Evolutionary conservation across 2,329 filamentous ascomycete species (phyloP).

Genomic region (Penicillium psychrosexuale): DNA sequence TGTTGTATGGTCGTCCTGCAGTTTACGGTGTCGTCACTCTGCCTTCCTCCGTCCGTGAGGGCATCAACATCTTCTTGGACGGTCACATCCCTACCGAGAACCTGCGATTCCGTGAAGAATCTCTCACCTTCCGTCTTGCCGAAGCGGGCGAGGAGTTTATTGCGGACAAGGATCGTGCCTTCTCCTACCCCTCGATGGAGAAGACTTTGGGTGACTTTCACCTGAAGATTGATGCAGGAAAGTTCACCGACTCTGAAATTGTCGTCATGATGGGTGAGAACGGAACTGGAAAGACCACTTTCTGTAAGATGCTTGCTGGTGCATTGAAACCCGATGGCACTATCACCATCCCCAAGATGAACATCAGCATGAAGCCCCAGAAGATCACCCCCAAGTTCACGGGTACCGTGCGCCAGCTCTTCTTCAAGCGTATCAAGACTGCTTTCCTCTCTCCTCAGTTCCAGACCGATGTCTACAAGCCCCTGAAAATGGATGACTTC

Average conservation of each 20-base stretch:
- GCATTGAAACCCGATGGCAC: constrained; percentile 84
- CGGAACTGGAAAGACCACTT: constrained; percentile 98
- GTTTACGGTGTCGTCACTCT: constrained; percentile 97
- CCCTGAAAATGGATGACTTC: constrained; percentile 97
- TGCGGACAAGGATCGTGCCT: constrained; percentile 77
- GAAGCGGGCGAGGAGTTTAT: constrained; percentile 87
- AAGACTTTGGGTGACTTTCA: constrained; percentile 91
- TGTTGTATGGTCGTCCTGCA: constrained; percentile 91
- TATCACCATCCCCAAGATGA: constrained; percentile 81
- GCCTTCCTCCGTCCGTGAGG: constrained; percentile 92
- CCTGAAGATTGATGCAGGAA: constrained; percentile 73
- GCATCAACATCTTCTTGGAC: constrained; percentile 98
- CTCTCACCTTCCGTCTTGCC: constrained; percentile 88
- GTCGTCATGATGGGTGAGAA: constrained; percentile 99
- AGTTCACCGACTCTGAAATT: constrained; percentile 97
- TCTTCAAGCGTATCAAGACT: constrained; percentile 99
- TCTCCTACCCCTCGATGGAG: constrained; percentile 84
- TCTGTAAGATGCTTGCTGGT: constrained; percentile 93
- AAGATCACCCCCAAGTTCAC: constrained; percentile 98
- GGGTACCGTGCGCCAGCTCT: constrained; percentile 92
- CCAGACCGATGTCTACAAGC: constrained; percentile 99
- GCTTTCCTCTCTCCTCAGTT: constrained; percentile 96
- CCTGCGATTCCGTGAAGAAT: constrained; percentile 95
- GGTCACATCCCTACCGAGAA: constrained; percentile 98
- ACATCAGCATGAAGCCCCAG: constrained; percentile 98